These are phyloP conservation scores for Vanrija humicola DNA, from an alignment of 1,284 basidiomycete species.

Conservation along the genomic window DNA sequence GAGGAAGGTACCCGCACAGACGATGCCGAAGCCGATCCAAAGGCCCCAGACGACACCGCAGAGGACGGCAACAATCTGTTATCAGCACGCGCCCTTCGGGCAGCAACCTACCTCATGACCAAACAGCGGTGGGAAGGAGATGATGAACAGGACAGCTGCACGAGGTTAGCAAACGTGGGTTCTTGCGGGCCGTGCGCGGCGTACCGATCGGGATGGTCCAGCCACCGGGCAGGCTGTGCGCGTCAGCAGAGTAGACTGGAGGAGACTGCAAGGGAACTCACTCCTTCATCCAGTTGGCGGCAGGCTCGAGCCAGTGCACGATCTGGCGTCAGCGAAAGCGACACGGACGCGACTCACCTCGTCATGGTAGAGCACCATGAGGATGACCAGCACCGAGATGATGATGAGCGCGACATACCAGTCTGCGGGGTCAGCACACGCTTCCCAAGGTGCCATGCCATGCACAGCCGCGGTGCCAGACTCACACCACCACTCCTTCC, in stretches of 20 bases:
- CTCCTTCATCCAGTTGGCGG: conserved; percentile 61
- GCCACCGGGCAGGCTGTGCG: conserved; percentile 53
- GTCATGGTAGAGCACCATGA: conserved; percentile 63
- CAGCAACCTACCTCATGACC: conserved; percentile 37
- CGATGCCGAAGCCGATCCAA: conserved; percentile 46
- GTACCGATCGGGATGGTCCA: conserved; percentile 76
- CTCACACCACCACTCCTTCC: conserved; percentile 56
- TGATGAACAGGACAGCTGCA: conserved; percentile 53
- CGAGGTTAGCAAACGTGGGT: conserved; percentile 56
- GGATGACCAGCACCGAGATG: conserved; percentile 53
- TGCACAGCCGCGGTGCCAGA: conserved; percentile 10
- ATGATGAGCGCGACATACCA: conserved; percentile 51
- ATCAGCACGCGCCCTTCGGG: conserved; percentile 1
- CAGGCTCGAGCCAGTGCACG: conserved; percentile 62
- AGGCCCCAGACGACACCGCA: conserved; percentile 46
- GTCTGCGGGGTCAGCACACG: conserved; percentile 47
- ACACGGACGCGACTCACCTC: conserved; percentile 21
- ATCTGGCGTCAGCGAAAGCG: conserved; percentile 53
- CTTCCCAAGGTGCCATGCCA: neutral
- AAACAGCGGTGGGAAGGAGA: conserved; percentile 48
- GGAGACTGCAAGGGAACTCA: conserved; percentile 40
- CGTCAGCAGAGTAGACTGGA: neutral
- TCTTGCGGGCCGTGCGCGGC: conserved; percentile 56
- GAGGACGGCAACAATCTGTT: conserved; percentile 41
- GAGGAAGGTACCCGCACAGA: conserved; percentile 33